Conservation (phyloP, 805 yeast genomes). For the Candida manassasensis region DNA sequence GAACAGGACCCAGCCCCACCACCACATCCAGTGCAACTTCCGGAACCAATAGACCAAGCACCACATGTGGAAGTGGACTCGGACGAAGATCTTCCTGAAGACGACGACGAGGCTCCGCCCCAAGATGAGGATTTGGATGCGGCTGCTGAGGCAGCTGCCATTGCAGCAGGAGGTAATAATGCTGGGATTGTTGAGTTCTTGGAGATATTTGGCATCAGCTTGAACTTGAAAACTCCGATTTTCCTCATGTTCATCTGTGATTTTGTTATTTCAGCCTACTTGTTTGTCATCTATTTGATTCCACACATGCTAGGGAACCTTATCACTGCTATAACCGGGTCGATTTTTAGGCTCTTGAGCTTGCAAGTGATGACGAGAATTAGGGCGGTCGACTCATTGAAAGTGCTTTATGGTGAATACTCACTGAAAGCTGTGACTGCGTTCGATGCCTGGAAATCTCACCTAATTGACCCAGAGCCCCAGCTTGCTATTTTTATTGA, state of each 20-base stretch:
- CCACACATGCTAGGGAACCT: conserved; percentile 45
- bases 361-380: conserved; percentile 1
- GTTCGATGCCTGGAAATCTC: neutral
- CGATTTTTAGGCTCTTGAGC: conserved; percentile 3
- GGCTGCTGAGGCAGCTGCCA: conserved; percentile 10
- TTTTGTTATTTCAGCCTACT: conserved; percentile 28
- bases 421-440: neutral
- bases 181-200: conserved; percentile 26
- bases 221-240: conserved; percentile 33
- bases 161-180: conserved; percentile 11
- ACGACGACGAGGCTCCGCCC: conserved; percentile 5
- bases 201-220: conserved; percentile 31
- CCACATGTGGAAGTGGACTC: conserved; percentile 10
- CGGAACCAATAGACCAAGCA: neutral
- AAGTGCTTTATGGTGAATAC: neutral
- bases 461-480: neutral
- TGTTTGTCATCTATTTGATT: conserved; percentile 40
- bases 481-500: conserved; percentile 1
- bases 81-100: conserved; percentile 11
- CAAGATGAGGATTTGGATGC: conserved; percentile 8
- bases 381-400: neutral
- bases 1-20: neutral
- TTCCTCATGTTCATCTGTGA: conserved; percentile 29
- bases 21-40: neutral
- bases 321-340: conserved; percentile 14